Evolutionary conservation across 148 eudicot species (phyloP).

Genomic region (Fallopia convolvulus): DNA sequence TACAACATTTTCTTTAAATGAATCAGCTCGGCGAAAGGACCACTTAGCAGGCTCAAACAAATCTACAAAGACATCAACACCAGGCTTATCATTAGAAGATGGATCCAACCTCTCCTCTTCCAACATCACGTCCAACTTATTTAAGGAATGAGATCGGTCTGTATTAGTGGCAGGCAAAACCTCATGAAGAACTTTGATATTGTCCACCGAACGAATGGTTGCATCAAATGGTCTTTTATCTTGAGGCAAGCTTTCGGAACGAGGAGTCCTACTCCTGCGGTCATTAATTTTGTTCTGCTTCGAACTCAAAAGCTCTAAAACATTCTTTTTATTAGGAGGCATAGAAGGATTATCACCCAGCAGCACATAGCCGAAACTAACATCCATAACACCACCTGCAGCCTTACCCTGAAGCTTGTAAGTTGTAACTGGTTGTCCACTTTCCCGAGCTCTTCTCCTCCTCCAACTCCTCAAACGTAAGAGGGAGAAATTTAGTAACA

Average conservation of each 20-base stretch:
- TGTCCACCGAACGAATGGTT: constrained; percentile 34
- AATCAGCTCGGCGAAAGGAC: constrained; percentile 17
- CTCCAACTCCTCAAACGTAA: constrained; percentile 71
- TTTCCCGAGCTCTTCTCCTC: constrained; percentile 79
- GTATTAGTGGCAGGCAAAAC: constrained; percentile 46
- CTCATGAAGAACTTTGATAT: constrained; percentile 80
- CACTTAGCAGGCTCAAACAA: constrained; percentile 22
- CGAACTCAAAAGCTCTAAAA: constrained; percentile 28
- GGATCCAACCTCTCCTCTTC: constrained; percentile 47
- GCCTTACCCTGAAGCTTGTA: constrained; percentile 77
- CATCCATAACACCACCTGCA: constrained; percentile 76
- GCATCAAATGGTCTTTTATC: constrained; percentile 26
- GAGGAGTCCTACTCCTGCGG: constrained; percentile 23
- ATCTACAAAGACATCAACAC: constrained; percentile 27
- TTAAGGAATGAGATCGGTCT: constrained; percentile 50
- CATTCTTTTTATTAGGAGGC: constrained; percentile 33
- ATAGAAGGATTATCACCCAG: constrained; percentile 27
- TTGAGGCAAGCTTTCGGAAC: constrained; percentile 52
- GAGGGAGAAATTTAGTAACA: constrained; percentile 66
- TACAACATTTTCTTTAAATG: constrained; percentile 23
- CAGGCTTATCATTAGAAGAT: constrained; percentile 31
- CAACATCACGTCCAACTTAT: constrained; percentile 41
- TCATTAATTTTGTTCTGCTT: constrained; percentile 28
- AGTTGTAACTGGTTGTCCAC: constrained; percentile 87
- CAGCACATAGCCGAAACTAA: constrained; percentile 77